Percentiles rank a stretch among this genome's conserved stretches.
phyloP scores from a whole-genome alignment of 768 basidiomycete genomes.

The Cyclocybe cylindracea region DNA sequence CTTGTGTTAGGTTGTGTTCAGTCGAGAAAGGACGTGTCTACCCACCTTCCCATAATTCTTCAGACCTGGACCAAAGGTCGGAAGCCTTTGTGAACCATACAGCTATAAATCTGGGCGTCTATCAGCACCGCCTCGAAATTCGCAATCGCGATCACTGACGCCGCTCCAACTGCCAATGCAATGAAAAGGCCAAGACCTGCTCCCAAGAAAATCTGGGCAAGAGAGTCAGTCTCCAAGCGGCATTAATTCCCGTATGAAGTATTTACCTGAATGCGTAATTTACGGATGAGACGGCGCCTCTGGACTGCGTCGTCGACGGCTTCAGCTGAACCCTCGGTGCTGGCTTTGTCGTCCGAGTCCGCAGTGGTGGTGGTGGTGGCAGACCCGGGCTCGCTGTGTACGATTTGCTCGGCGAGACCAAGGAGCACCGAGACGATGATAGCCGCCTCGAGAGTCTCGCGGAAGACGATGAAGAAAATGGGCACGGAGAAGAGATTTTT shows the following conservation, averaged over 20 bases:
- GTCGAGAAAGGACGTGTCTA: conserved; percentile 9
- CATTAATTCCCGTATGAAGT: neutral
- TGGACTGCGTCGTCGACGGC: conserved; percentile 26
- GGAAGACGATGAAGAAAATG: conserved; percentile 96
- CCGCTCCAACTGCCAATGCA: conserved; percentile 82
- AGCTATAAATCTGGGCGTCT: conserved; percentile 65
- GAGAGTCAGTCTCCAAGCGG: neutral
- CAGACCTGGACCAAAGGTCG: conserved; percentile 82
- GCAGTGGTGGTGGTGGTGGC: conserved; percentile 9
- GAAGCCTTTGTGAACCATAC: conserved; percentile 93
- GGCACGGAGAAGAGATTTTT: conserved; percentile 83
- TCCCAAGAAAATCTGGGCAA: conserved; percentile 71
- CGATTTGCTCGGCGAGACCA: conserved; percentile 87
- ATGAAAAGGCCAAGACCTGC: conserved; percentile 73
- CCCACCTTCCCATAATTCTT: conserved; percentile 91
- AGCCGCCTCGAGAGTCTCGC: conserved; percentile 90
- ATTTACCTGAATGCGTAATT: conserved; percentile 67
- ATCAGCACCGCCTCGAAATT: neutral
- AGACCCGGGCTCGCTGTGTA: conserved; percentile 37
- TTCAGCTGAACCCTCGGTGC: conserved; percentile 27
- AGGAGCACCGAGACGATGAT: conserved; percentile 93
- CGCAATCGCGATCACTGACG: conserved; percentile 35
- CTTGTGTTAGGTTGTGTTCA: neutral
- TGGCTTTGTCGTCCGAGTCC: conserved; percentile 19
- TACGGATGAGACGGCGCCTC: conserved; percentile 54